These are phyloP conservation scores for Sorghum bicolor DNA, from an alignment of 176 grass and related monocot genomes.

Conservation along the genomic window Sorghum_bicolor_NCBIv3 NC_012870.2:8351501-8352000, in stretches of 20 bases:
- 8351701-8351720: too few species aligned
- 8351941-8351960: conserved; percentile 12
- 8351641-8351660: too few species aligned
- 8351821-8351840: neutral
- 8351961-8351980: neutral
- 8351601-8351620: neutral
- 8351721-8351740: too few species aligned
- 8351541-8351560: too few species aligned
- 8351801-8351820: neutral
- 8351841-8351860: neutral
- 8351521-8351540: too few species aligned
- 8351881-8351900: neutral
- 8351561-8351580: too few species aligned
- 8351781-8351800: neutral
- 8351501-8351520: too few species aligned
- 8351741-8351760: too few species aligned
- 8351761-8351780: neutral
- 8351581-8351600: too few species aligned
- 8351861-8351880: neutral
- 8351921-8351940: conserved; percentile 4
- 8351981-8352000: neutral
- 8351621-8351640: neutral
- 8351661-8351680: too few species aligned
- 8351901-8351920: neutral
- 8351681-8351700: too few species aligned